Evolutionary conservation across 2,329 filamentous ascomycete species (phyloP).

Genomic region (Trichoderma citrinoviride): DNA sequence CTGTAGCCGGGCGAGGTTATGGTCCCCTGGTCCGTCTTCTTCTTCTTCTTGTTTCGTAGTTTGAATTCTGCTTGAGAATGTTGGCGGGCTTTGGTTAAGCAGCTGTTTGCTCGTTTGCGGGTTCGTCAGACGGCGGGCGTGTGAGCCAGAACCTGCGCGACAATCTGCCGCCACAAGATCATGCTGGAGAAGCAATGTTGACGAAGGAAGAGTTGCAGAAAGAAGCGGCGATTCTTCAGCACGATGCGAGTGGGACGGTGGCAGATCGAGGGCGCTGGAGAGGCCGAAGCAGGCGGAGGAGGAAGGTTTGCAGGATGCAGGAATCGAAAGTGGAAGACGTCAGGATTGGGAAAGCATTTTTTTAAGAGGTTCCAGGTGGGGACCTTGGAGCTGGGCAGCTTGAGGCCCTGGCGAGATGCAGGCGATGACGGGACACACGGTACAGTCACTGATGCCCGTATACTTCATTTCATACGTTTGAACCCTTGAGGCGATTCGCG

Average conservation of each 20-base stretch:
- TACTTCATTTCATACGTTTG: too few relatives aligned
- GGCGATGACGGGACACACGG: too few relatives aligned
- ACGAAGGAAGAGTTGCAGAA: background rate
- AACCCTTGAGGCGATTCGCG: background rate
- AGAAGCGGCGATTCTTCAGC: background rate
- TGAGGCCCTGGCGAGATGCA: background rate
- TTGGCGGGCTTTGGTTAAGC: too few relatives aligned
- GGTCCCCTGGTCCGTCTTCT: background rate
- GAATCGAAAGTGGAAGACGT: constrained; percentile 8
- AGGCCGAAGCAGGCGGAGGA: background rate
- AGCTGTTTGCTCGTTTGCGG: background rate
- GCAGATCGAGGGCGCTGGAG: background rate
- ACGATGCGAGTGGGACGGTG: constrained; percentile 6
- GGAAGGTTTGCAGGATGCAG: background rate
- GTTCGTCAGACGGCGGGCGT: constrained; percentile 19
- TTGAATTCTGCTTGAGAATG: too few relatives aligned
- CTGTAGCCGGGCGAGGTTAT: background rate
- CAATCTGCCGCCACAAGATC: constrained; percentile 22
- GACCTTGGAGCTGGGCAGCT: background rate
- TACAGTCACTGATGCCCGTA: too few relatives aligned
- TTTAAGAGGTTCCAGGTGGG: background rate
- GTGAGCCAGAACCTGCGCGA: constrained; percentile 21
- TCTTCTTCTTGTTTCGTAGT: background rate
- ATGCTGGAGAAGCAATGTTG: background rate
- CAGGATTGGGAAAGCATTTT: constrained; percentile 16